Percentiles rank a stretch among this genome's conserved stretches.
phyloP scores from a whole-genome alignment of 208 protist species.

The Crithidia expoeki region DNA sequence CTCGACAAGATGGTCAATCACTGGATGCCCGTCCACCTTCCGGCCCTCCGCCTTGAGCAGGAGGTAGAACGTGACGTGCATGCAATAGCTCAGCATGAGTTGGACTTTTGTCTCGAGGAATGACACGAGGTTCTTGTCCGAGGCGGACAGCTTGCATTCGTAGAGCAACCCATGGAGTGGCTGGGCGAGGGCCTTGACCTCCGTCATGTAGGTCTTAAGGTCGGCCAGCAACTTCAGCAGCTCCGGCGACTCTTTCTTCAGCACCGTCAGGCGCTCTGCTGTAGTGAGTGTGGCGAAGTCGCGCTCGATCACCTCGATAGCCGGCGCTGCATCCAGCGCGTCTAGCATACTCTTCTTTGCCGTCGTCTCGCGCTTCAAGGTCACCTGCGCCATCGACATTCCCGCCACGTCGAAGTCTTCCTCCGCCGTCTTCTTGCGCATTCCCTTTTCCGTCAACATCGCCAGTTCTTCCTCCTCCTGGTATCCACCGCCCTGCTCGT shows the following conservation, averaged over 20 bases:
- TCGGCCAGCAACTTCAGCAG: slow-evolving; percentile 91
- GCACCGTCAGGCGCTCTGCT: slow-evolving; percentile 82
- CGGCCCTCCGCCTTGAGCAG: slow-evolving; percentile 92
- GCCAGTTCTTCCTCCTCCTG: slow-evolving; percentile 87
- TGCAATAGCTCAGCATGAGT: slow-evolving; percentile 96
- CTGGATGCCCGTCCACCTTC: slow-evolving; percentile 92
- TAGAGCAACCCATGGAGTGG: slow-evolving; percentile 87
- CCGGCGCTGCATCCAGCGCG: slow-evolving; percentile 52
- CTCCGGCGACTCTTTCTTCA: slow-evolving; percentile 92
- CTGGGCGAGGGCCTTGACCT: slow-evolving; percentile 87
- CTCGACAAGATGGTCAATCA: slow-evolving; percentile 94
- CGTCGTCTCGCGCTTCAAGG: slow-evolving; percentile 14
- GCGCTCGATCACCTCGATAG: slow-evolving; percentile 90
- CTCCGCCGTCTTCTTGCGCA: slow-evolving; percentile 62
- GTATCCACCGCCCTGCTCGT: slow-evolving; percentile 71
- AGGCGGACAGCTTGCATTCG: slow-evolving; percentile 68
- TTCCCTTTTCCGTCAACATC: slow-evolving; percentile 52
- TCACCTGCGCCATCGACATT: slow-evolving; percentile 40
- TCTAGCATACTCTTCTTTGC: slow-evolving; percentile 34
- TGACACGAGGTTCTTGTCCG: slow-evolving; percentile 80
- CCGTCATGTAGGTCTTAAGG: slow-evolving; percentile 79
- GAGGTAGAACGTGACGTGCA: slow-evolving; percentile 95
- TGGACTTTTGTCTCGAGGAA: slow-evolving; percentile 93
- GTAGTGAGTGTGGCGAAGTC: slow-evolving; percentile 87
- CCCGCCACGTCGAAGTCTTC: slow-evolving; percentile 86